These are phyloP conservation scores for Solanum pennellii DNA, from an alignment of 257 asterid species.

Conservation along the genomic window DNA sequence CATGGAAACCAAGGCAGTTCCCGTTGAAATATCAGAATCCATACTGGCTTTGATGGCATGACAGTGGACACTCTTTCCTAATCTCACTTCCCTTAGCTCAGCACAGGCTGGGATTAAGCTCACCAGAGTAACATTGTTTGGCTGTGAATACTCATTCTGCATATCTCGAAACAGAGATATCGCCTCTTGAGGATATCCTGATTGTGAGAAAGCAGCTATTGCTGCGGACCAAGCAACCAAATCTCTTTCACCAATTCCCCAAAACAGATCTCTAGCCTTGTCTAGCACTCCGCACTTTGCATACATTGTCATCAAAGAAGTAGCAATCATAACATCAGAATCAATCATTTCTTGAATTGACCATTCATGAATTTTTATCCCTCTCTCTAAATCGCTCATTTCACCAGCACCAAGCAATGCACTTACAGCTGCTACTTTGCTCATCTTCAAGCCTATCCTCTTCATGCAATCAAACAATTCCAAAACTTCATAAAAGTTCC, in stretches of 20 bases:
- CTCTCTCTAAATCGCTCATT: slow-evolving; percentile 18
- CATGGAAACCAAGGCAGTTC: slow-evolving; percentile 34
- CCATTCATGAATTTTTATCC: slow-evolving; percentile 17
- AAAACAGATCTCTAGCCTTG: slow-evolving; percentile 20
- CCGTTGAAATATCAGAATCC: slow-evolving; percentile 18
- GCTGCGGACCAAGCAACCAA: slow-evolving; percentile 33
- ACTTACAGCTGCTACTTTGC: slow-evolving; percentile 24
- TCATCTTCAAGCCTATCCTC: slow-evolving; percentile 1
- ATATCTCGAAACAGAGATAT: slow-evolving; percentile 21
- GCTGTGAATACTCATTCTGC: slow-evolving; percentile 18
- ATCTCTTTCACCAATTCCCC: slow-evolving; percentile 14
- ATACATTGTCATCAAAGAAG: slow-evolving; percentile 31
- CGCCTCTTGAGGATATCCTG: slow-evolving; percentile 28
- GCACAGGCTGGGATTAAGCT: slow-evolving; percentile 32
- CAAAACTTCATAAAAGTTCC: slow-evolving; percentile 12
- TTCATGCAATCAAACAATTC: slow-evolving; percentile 17
- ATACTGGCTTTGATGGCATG: slow-evolving; percentile 17
- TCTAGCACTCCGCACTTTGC: slow-evolving; percentile 23
- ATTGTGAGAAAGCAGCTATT: slow-evolving; percentile 33
- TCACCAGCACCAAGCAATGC: slow-evolving; percentile 26
- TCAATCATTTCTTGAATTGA: slow-evolving; percentile 14
- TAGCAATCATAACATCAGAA: slow-evolving; percentile 13
- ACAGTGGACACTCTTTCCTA: slow-evolving; percentile 31
- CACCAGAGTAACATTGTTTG: slow-evolving; percentile 20
- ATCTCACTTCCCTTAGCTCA: slow-evolving; percentile 9